A percentile compares a stretch with the other conserved stretches of the same genome.
phyloP scores from a whole-genome alignment of 1,284 basidiomycete species.

The Cryptococcus maquisensis region DNA sequence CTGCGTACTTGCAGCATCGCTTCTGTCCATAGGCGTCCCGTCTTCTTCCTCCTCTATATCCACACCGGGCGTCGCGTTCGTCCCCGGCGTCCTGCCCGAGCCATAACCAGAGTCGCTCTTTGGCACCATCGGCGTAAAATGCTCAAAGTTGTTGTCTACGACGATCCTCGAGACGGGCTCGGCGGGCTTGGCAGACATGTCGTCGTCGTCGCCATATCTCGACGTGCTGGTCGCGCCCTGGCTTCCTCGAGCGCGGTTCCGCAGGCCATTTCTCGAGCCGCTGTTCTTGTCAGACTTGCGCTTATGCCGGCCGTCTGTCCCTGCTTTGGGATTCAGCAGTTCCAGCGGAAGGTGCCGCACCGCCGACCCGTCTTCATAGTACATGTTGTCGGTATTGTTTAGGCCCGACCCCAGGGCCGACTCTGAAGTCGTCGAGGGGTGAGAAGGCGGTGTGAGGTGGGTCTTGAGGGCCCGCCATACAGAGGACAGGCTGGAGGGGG shows the following conservation, averaged over 20 bases:
- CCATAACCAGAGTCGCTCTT: constrained; percentile 35
- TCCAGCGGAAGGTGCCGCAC: constrained; percentile 20
- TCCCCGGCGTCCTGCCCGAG: constrained; percentile 18
- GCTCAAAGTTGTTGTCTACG: constrained; percentile 41
- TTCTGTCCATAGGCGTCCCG: constrained; percentile 7
- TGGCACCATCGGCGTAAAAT: constrained; percentile 29
- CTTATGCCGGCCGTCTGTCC: constrained; percentile 19
- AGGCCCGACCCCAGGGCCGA: constrained; percentile 25
- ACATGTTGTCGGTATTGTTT: constrained; percentile 17
- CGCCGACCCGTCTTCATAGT: constrained; percentile 17
- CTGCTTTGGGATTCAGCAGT: constrained; percentile 22
- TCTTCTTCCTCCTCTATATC: constrained; percentile 11
- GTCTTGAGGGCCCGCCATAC: constrained; percentile 20
- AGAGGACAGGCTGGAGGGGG: constrained; percentile 12
- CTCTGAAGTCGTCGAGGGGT: constrained; percentile 39
- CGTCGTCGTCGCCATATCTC: constrained; percentile 36
- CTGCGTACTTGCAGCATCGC: constrained; percentile 14
- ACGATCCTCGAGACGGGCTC: constrained; percentile 36
- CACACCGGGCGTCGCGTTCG: constrained; percentile 5
- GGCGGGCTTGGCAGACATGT: constrained; percentile 12
- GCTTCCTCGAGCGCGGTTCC: constrained; percentile 7
- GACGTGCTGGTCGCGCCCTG: constrained; percentile 16
- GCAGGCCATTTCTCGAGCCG: constrained; percentile 6
- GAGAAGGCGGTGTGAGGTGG: constrained; percentile 29
- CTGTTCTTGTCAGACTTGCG: constrained; percentile 6